These are phyloP conservation scores for Aspergillus mulundensis DNA, from an alignment of 495 filamentous ascomycete species.

Conservation along the genomic window DNA sequence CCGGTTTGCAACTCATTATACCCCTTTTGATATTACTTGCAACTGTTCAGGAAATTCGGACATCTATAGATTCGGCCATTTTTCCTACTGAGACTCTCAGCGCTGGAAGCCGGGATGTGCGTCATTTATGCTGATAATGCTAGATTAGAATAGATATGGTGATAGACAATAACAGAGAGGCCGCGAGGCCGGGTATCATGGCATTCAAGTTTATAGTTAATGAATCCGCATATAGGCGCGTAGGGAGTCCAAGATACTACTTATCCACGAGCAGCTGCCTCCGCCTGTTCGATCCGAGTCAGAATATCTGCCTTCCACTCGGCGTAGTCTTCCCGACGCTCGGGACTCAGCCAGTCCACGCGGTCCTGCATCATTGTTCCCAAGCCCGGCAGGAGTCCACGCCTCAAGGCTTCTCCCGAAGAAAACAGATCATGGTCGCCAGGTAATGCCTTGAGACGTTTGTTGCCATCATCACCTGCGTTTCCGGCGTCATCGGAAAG, in stretches of 20 bases:
- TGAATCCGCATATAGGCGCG: background rate
- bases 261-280: constrained; percentile 8
- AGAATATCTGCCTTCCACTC: constrained; percentile 71
- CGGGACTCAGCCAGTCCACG: constrained; percentile 74
- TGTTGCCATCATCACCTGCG: constrained; percentile 33
- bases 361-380: constrained; percentile 83
- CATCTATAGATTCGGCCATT: constrained; percentile 9
- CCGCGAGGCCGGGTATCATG: constrained; percentile 13
- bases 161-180: background rate
- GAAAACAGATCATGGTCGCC: constrained; percentile 11
- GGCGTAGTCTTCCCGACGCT: constrained; percentile 60
- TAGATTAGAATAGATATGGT: constrained; percentile 1
- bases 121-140: background rate
- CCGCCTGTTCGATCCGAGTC: constrained; percentile 28
- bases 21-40: background rate
- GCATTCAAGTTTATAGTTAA: background rate
- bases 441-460: constrained; percentile 10
- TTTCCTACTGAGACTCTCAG: background rate
- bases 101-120: constrained; percentile 12
- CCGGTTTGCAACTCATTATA: constrained; percentile 1
- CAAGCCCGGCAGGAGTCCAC: constrained; percentile 50
- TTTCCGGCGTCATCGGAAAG: constrained; percentile 27
- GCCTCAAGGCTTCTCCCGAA: constrained; percentile 18
- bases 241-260: background rate
- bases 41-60: background rate